Evolutionary conservation across 371 early-diverging fungal genomes (phyloP).

Genomic region (Vairimorpha ceranae): DNA sequence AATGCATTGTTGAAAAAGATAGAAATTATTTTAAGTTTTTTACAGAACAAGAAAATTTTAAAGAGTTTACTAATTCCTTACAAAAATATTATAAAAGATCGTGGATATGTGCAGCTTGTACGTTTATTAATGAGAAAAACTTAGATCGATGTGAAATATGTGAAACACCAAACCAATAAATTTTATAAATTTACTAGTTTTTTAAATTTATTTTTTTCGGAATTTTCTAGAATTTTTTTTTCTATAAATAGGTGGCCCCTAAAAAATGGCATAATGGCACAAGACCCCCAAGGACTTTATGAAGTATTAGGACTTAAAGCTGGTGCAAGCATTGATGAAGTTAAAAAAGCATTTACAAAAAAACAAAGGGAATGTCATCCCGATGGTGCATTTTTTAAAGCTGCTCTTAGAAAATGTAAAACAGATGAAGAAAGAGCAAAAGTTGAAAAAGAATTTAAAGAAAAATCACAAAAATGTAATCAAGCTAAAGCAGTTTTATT

Average conservation of each 20-base stretch:
- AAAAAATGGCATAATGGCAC: neutral
- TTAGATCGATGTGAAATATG: constrained; percentile 80
- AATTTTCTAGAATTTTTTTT: constrained; percentile 18
- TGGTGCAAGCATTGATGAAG: constrained; percentile 71
- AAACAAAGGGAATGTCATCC: constrained; percentile 75
- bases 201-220: neutral
- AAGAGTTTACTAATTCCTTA: constrained; percentile 38
- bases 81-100: constrained; percentile 45
- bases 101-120: constrained; percentile 81
- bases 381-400: constrained; percentile 67
- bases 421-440: constrained; percentile 45
- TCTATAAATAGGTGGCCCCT: neutral
- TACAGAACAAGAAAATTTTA: constrained; percentile 15
- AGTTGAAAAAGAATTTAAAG: constrained; percentile 47
- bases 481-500: constrained; percentile 52
- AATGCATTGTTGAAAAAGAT: constrained; percentile 11
- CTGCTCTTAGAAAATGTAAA: constrained; percentile 32
- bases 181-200: neutral
- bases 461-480: constrained; percentile 52
- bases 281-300: constrained; percentile 63
- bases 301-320: constrained; percentile 78
- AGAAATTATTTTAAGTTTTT: constrained; percentile 7
- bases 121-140: constrained; percentile 70
- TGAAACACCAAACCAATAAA: constrained; percentile 68
- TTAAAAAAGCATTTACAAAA: constrained; percentile 79